A percentile compares a stretch with the other conserved stretches of the same genome.
Conservation (phyloP, 805 yeast genomes). For the Kazachstania martiniae region DNA sequence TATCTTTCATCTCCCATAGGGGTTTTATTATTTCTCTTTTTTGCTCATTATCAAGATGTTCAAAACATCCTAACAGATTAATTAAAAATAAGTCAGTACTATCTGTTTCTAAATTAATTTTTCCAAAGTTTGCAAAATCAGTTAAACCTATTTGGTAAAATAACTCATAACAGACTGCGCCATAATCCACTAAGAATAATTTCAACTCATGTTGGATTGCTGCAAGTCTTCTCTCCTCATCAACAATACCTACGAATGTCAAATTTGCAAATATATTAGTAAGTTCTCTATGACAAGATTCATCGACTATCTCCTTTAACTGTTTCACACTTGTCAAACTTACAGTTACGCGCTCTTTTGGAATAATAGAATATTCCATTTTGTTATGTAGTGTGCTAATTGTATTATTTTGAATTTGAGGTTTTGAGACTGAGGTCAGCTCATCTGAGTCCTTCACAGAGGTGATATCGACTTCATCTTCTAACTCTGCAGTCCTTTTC, state of each 20-base stretch:
- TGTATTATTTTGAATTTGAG: no score
- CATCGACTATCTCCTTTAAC: conserved; percentile 42
- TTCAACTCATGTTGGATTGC: conserved; percentile 81
- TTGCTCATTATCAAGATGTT: conserved; percentile 10
- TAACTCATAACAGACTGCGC: conserved; percentile 50
- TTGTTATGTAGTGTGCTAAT: no score
- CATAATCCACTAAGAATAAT: conserved; percentile 72
- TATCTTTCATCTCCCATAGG: conserved; percentile 48
- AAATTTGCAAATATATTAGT: conserved; percentile 60
- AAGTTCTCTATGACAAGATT: conserved; percentile 37
- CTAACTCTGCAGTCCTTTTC: no score
- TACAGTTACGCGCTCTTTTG: conserved; percentile 32
- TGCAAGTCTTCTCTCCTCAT: conserved; percentile 53
- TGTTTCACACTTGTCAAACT: conserved; percentile 48
- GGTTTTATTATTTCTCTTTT: conserved; percentile 19
- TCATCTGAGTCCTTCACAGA: no score
- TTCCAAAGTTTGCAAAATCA: conserved; percentile 77
- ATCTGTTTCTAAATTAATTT: conserved; percentile 29
- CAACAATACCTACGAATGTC: conserved; percentile 76
- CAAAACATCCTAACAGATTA: conserved; percentile 12
- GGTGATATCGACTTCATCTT: no score
- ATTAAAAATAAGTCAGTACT: conserved; percentile 6
- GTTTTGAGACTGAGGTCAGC: no score
- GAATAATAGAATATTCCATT: conserved; percentile 10
- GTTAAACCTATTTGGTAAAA: conserved; percentile 74